Evolutionary conservation across 495 filamentous ascomycete species (phyloP).

Genomic region (Lineolata rhizophorae): DNA sequence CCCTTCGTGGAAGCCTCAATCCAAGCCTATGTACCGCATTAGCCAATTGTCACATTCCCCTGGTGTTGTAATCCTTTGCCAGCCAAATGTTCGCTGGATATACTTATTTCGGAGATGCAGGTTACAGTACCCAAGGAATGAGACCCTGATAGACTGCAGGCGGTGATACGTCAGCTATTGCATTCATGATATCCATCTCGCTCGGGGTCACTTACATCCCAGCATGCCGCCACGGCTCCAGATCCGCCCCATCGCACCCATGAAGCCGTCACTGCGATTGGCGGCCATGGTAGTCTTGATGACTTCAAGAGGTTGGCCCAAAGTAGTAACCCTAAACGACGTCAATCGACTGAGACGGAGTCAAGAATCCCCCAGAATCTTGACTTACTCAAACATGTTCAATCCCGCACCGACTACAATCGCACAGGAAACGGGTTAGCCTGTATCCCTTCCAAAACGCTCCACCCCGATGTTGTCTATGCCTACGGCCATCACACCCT

Average conservation of each 20-base stretch:
- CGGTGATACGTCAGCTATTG: neutral
- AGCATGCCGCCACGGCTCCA: slow-evolving; percentile 87
- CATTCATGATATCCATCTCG: neutral
- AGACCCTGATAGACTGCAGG: slow-evolving; percentile 88
- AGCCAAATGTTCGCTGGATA: too few species aligned
- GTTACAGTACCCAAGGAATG: slow-evolving; percentile 60
- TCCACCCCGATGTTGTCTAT: too few species aligned
- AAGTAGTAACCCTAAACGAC: slow-evolving; percentile 49
- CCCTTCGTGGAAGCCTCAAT: slow-evolving; percentile 99
- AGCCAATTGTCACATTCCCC: too few species aligned
- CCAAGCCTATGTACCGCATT: slow-evolving; percentile 50
- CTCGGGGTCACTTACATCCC: slow-evolving; percentile 53
- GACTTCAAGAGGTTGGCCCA: slow-evolving; percentile 94
- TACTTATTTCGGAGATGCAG: neutral
- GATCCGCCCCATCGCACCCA: slow-evolving; percentile 57
- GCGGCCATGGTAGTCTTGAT: slow-evolving; percentile 99
- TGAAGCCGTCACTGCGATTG: slow-evolving; percentile 75
- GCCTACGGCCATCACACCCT: slow-evolving; percentile 1
- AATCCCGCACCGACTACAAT: slow-evolving; percentile 65
- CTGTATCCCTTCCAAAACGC: too few species aligned
- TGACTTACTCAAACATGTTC: slow-evolving; percentile 84
- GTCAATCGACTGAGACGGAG: too few species aligned
- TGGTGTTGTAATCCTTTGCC: too few species aligned
- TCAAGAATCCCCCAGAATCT: too few species aligned
- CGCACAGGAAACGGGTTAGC: too few species aligned